phyloP scores from a whole-genome alignment of 2,329 filamentous ascomycete genomes.

The Xylariaceae sp. region DNA sequence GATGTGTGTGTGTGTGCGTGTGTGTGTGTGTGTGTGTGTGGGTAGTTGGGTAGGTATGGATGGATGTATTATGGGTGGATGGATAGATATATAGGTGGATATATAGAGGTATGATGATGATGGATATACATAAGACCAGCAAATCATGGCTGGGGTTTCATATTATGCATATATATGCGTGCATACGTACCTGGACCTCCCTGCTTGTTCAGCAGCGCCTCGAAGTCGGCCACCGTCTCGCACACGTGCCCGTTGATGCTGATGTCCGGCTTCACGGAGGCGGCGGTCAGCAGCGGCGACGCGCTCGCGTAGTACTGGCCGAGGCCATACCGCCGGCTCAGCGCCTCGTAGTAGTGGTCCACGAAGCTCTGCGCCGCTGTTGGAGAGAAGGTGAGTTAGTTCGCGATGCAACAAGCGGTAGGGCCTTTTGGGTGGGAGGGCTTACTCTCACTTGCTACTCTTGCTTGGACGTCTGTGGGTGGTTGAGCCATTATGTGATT shows the following conservation, averaged over 20 bases:
- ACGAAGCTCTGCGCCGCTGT: slow-evolving; percentile 72
- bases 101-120: too few relatives aligned
- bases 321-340: slow-evolving; percentile 64
- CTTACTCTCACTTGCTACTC: slow-evolving; percentile 41
- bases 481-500: slow-evolving; percentile 13
- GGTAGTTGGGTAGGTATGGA: not conserved
- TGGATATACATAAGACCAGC: too few relatives aligned
- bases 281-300: slow-evolving; percentile 52
- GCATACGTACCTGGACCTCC: slow-evolving; percentile 13
- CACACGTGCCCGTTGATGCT: slow-evolving; percentile 77
- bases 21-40: not conserved
- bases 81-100: not conserved
- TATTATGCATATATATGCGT: too few relatives aligned
- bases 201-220: slow-evolving; percentile 68
- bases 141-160: too few relatives aligned
- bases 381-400: not conserved
- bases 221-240: slow-evolving; percentile 64
- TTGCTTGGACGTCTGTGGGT: slow-evolving; percentile 34
- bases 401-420: not conserved
- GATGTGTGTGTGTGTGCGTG: not conserved
- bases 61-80: not conserved
- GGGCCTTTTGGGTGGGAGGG: not conserved
- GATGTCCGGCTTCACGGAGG: slow-evolving; percentile 66
- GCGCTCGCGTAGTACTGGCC: slow-evolving; percentile 71
- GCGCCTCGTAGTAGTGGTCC: slow-evolving; percentile 73